Conservation (phyloP, 352 stramenopile species). For the Thraustochytrium sp. region DNA sequence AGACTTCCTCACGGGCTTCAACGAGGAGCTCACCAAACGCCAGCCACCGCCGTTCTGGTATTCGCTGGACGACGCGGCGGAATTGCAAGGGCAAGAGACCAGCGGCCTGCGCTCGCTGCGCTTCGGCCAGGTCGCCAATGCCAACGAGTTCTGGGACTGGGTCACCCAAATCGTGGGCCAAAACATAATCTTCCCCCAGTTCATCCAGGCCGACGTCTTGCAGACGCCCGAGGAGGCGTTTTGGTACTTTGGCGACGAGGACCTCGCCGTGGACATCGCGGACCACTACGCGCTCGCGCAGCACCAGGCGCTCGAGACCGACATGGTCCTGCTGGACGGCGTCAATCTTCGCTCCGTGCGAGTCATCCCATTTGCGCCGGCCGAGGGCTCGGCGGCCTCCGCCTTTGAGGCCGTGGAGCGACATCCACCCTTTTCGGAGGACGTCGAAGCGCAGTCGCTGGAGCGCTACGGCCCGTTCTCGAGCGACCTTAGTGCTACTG, state of each 20-base stretch:
- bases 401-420: neutral
- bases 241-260: neutral
- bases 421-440: neutral
- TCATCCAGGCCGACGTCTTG: neutral
- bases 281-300: neutral
- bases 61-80: neutral
- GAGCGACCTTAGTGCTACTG: too few relatives aligned
- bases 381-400: neutral
- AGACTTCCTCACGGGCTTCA: neutral
- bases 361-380: neutral
- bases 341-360: neutral
- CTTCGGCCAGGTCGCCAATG: neutral
- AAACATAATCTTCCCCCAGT: conserved; percentile 10
- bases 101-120: too few relatives aligned
- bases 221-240: neutral
- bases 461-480: neutral
- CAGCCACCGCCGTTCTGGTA: neutral
- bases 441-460: neutral
- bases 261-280: neutral
- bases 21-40: neutral
- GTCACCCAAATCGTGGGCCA: neutral
- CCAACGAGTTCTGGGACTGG: conserved; percentile 12
- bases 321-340: neutral
- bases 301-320: neutral
- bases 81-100: neutral